Evolutionary conservation across 116 monocot genomes (phyloP).

Genomic region (Papilionanthe hybrid): DNA sequence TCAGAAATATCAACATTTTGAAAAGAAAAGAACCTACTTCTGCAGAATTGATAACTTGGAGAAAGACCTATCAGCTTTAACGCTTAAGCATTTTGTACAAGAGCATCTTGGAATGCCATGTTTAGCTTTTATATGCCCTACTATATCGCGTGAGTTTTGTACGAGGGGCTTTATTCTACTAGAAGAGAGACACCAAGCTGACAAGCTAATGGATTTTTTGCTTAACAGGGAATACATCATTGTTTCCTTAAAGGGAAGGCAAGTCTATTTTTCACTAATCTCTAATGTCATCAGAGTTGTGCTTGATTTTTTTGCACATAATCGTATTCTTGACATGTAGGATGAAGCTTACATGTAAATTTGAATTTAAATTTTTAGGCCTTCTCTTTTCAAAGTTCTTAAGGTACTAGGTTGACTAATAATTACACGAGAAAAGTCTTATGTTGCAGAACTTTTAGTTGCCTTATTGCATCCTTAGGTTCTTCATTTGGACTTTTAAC

Average conservation of each 20-base stretch:
- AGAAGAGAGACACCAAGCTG: not conserved
- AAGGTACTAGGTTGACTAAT: not conserved
- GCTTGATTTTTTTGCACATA: not conserved
- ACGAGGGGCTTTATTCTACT: slow-evolving; percentile 5
- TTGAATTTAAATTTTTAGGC: not conserved
- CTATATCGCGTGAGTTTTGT: slow-evolving; percentile 4
- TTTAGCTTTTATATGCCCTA: not conserved
- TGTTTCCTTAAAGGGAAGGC: slow-evolving; percentile 8
- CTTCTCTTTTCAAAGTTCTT: not conserved
- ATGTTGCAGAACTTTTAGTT: not conserved
- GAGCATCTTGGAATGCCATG: slow-evolving; percentile 4
- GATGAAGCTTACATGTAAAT: not conserved
- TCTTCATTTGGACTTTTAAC: not conserved
- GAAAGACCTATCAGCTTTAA: slow-evolving; percentile 11
- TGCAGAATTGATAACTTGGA: slow-evolving; percentile 8
- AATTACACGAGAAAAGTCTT: not conserved
- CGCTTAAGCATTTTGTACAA: slow-evolving; percentile 4
- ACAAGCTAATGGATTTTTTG: not conserved
- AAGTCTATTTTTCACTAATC: not conserved
- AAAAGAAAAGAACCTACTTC: slow-evolving; percentile 1
- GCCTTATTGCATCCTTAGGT: not conserved
- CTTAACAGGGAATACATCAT: slow-evolving; percentile 10
- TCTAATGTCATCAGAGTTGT: not conserved
- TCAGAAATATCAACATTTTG: not conserved
- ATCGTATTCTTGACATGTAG: not conserved